Conservation (phyloP, 2,329 filamentous ascomycete genomes). For the Hymenoscyphus occultus region DNA sequence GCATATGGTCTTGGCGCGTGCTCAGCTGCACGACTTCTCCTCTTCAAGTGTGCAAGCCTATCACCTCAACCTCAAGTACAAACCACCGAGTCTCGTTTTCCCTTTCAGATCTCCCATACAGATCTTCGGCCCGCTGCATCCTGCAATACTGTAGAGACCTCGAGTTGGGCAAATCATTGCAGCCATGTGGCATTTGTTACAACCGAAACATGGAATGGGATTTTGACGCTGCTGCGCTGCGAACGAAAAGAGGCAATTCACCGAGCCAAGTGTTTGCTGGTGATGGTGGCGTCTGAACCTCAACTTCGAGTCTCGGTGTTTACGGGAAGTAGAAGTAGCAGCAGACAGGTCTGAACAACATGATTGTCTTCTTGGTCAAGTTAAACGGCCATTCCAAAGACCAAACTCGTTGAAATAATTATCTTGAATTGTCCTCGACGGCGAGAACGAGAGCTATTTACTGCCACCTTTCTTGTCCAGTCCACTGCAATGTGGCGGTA, state of each 20-base stretch:
- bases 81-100: not conserved
- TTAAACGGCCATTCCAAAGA: no score
- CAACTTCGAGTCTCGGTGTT: no score
- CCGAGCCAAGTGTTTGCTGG: not conserved
- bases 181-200: not conserved
- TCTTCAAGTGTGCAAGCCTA: not conserved
- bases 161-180: not conserved
- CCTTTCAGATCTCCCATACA: not conserved
- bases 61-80: not conserved
- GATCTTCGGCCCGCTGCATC: not conserved
- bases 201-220: not conserved
- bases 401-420: no score
- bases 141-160: not conserved
- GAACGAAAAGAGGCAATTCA: conserved; percentile 1
- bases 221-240: not conserved
- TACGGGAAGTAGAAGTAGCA: no score
- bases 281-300: not conserved
- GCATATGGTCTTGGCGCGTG: not conserved
- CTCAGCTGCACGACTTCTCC: not conserved
- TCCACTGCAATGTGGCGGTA: no score
- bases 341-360: no score
- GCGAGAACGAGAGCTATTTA: no score
- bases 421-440: no score
- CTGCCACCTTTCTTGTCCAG: no score
- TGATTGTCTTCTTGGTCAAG: no score